Evolutionary conservation across 176 grass and related monocot species (phyloP).

Genomic region (Carex parvula): DNA sequence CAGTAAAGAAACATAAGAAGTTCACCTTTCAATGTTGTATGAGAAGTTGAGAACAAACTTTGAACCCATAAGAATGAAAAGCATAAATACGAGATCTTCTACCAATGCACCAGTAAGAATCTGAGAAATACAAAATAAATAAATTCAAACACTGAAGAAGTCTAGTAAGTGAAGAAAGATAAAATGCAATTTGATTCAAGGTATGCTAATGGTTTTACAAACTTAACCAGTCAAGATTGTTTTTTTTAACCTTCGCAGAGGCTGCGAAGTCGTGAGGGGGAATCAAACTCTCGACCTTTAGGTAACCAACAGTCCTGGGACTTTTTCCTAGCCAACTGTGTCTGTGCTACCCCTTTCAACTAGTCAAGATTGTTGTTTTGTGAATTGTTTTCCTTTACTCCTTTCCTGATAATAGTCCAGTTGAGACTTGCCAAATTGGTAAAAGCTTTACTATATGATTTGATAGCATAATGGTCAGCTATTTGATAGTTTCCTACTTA

Average conservation of each 20-base stretch:
- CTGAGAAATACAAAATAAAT: conserved; percentile 31
- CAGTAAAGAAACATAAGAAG: conserved; percentile 5
- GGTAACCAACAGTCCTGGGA: too few species aligned
- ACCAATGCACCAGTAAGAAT: conserved; percentile 54
- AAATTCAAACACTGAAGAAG: not conserved
- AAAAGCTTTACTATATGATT: not conserved
- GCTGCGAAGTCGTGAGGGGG: too few species aligned
- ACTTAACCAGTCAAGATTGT: not conserved
- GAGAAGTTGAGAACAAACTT: conserved; percentile 55
- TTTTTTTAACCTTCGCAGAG: too few species aligned
- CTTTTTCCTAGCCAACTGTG: too few species aligned
- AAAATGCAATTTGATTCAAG: not conserved
- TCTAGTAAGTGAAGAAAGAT: conserved; percentile 7
- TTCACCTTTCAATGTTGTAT: conserved; percentile 52
- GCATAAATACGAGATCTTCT: conserved; percentile 60
- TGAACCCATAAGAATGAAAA: conserved; percentile 46
- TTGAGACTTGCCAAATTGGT: not conserved
- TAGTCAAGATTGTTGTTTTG: not conserved
- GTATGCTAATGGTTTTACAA: not conserved
- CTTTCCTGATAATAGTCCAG: not conserved
- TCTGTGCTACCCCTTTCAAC: not conserved
- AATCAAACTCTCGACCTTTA: too few species aligned
- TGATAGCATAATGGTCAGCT: not conserved
- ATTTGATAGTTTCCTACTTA: not conserved
- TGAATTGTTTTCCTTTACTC: not conserved